Conservation (phyloP, 75 land plant genomes). For the Sequoiadendron giganteum region DNA sequence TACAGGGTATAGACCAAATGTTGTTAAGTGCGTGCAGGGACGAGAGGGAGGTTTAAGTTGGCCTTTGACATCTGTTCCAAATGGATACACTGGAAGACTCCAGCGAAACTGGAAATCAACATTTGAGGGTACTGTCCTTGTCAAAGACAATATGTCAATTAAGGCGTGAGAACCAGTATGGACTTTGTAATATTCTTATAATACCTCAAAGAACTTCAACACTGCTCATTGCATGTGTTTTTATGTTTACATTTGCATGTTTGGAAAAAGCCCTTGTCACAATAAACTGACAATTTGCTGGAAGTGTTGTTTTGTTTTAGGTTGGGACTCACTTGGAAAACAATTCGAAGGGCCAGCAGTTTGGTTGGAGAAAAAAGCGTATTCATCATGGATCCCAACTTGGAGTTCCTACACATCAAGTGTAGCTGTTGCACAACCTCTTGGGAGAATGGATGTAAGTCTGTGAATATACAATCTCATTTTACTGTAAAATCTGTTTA, state of each 20-base stretch:
- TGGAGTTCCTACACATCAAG: slow-evolving; percentile 55
- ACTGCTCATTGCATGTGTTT: not conserved
- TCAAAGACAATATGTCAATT: not conserved
- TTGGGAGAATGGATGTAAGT: slow-evolving; percentile 46
- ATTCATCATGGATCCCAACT: slow-evolving; percentile 40
- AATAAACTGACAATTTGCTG: not conserved
- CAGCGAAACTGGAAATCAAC: slow-evolving; percentile 29
- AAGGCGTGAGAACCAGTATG: not conserved
- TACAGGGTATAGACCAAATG: not conserved
- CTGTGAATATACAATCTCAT: not conserved
- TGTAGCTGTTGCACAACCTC: slow-evolving; percentile 45
- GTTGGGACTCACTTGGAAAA: slow-evolving; percentile 48
- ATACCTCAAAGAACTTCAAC: not conserved
- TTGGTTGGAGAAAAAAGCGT: slow-evolving; percentile 26
- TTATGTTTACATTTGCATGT: not conserved
- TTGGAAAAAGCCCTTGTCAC: not conserved
- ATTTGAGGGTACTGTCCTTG: slow-evolving; percentile 24
- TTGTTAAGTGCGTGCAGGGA: slow-evolving; percentile 25
- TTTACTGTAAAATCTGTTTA: not conserved
- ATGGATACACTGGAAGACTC: slow-evolving; percentile 11
- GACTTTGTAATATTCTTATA: not conserved
- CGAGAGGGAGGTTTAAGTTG: slow-evolving; percentile 31
- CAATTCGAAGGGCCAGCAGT: slow-evolving; percentile 33
- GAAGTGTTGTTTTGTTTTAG: slow-evolving; percentile 14
- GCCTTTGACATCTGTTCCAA: slow-evolving; percentile 12